Evolutionary conservation across 495 filamentous ascomycete species (phyloP).

Genomic region (Neurospora sp.): DNA sequence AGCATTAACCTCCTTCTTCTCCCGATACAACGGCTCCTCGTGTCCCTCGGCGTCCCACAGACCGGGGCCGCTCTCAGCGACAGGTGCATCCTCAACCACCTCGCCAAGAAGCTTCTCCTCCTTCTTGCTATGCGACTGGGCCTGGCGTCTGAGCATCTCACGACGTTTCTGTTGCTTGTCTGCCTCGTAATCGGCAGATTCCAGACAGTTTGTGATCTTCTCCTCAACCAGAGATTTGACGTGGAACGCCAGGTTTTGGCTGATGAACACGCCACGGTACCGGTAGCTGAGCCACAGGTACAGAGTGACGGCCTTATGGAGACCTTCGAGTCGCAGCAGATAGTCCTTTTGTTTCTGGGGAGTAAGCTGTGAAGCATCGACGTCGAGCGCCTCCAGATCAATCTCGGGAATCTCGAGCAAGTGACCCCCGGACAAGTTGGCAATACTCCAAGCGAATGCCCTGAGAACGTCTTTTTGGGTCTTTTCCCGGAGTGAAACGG

Average conservation of each 20-base stretch:
- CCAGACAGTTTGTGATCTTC: conserved; percentile 59
- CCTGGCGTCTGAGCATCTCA: conserved; percentile 13
- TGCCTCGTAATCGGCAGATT: conserved; percentile 18
- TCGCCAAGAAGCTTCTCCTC: conserved; percentile 12
- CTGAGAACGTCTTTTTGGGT: conserved; percentile 33
- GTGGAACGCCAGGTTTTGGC: conserved; percentile 66
- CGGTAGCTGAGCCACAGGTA: conserved; percentile 81
- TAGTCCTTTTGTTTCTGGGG: conserved; percentile 32
- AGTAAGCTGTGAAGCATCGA: conserved; percentile 28
- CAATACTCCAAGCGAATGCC: conserved; percentile 58
- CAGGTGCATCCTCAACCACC: not conserved
- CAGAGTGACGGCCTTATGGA: conserved; percentile 74
- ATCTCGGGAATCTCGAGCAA: conserved; percentile 55
- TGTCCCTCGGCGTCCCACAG: conserved; percentile 22
- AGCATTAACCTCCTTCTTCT: conserved; percentile 1
- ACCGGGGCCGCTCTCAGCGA: conserved; percentile 7
- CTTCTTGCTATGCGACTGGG: conserved; percentile 3
- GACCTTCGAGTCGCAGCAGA: conserved; percentile 53
- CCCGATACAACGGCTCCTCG: conserved; percentile 21
- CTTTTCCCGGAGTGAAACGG: conserved; percentile 34
- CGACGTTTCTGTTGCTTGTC: conserved; percentile 8
- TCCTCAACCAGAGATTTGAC: conserved; percentile 71
- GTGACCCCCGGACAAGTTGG: conserved; percentile 49
- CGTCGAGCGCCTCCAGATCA: conserved; percentile 58
- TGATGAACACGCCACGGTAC: conserved; percentile 68